phyloP scores from a whole-genome alignment of 164 flowering plant species.

The Malania oleifera region DNA sequence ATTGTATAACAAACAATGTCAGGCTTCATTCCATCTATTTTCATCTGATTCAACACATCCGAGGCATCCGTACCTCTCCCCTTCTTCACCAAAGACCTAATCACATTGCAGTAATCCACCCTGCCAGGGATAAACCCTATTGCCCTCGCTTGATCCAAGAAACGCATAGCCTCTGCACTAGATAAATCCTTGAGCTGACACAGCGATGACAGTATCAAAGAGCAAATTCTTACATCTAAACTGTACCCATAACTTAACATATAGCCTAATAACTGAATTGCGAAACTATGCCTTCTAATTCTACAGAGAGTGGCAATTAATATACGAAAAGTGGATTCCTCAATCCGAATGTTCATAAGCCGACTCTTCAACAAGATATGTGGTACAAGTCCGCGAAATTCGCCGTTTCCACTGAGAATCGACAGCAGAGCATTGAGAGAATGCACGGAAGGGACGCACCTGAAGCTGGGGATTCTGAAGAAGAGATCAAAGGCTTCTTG shows the following conservation, averaged over 20 bases:
- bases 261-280: conserved; percentile 43
- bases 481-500: conserved; percentile 58
- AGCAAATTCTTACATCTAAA: conserved; percentile 41
- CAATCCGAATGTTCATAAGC: conserved; percentile 53
- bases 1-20: conserved; percentile 50
- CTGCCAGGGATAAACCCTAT: conserved; percentile 41
- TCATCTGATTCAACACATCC: conserved; percentile 51
- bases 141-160: conserved; percentile 42
- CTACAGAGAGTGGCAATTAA: conserved; percentile 56
- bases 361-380: conserved; percentile 38
- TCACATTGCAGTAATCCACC: conserved; percentile 43
- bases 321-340: conserved; percentile 49
- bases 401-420: conserved; percentile 33
- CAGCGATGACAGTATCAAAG: conserved; percentile 37
- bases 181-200: conserved; percentile 28
- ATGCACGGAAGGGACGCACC: conserved; percentile 59
- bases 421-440: conserved; percentile 56
- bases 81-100: conserved; percentile 44
- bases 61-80: conserved; percentile 46
- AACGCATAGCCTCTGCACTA: conserved; percentile 31
- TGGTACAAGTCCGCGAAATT: conserved; percentile 41
- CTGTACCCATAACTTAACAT: conserved; percentile 42
- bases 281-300: conserved; percentile 39
- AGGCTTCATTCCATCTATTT: conserved; percentile 54
- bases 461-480: conserved; percentile 49